phyloP scores from a whole-genome alignment of 2,329 filamentous ascomycete species.

The Penicillium crustosum region DNA sequence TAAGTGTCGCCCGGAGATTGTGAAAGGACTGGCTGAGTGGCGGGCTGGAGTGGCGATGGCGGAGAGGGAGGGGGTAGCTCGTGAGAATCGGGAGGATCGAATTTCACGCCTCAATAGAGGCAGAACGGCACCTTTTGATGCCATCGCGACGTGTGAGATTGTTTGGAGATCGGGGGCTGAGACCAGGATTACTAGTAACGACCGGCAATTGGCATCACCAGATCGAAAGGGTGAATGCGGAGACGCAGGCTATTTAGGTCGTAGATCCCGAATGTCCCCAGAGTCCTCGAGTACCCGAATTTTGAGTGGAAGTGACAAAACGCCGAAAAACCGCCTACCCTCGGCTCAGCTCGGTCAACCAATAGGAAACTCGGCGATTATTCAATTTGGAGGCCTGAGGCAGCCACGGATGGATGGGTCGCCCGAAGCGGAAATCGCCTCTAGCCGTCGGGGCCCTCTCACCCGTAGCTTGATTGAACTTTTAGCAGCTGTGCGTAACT shows the following conservation, averaged over 20 bases:
- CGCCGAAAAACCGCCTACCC: conserved; percentile 29
- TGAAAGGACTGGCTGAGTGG: conserved; percentile 21
- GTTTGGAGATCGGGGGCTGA: background rate
- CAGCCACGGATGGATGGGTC: background rate
- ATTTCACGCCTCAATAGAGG: conserved; percentile 46
- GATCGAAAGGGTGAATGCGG: conserved; percentile 4
- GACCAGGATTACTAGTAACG: conserved; percentile 14
- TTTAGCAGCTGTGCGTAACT: too few species aligned
- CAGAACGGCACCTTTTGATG: conserved; percentile 42
- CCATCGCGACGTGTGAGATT: conserved; percentile 31
- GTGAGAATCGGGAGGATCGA: conserved; percentile 33
- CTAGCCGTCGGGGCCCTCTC: background rate
- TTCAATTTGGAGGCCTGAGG: conserved; percentile 20
- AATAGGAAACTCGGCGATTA: conserved; percentile 30
- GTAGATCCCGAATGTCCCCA: conserved; percentile 3
- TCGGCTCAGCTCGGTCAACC: conserved; percentile 20
- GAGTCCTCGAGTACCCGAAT: conserved; percentile 30
- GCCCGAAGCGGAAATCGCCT: background rate
- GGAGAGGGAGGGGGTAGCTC: conserved; percentile 27
- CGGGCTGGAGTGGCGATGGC: conserved; percentile 24
- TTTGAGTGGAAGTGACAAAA: conserved; percentile 17
- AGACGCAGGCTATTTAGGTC: conserved; percentile 7
- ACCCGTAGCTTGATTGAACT: background rate
- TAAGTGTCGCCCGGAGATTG: conserved; percentile 19
- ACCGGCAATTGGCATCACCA: conserved; percentile 18